Percentiles rank a stretch among this genome's conserved stretches.
These are phyloP conservation scores for Penicillium mononematosum DNA, from an alignment of 495 filamentous ascomycete genomes.

Conservation along the genomic window DNA sequence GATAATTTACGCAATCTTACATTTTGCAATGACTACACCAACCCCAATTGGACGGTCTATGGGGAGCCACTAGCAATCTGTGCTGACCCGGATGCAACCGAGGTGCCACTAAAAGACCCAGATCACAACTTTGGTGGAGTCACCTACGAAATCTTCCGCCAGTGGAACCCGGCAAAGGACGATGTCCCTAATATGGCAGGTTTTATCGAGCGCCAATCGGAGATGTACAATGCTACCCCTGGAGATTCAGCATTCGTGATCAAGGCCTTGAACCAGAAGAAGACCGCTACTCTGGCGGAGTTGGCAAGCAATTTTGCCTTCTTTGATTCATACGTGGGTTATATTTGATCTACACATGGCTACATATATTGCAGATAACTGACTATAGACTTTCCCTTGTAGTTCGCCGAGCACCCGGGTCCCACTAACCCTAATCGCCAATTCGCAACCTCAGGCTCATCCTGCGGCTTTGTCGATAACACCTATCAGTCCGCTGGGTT, in stretches of 20 bases:
- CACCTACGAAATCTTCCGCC: not conserved
- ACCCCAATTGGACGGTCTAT: conserved; percentile 45
- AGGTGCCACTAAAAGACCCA: conserved; percentile 41
- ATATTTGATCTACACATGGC: no score
- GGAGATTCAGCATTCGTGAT: conserved; percentile 37
- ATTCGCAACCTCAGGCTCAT: conserved; percentile 39
- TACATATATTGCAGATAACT: no score
- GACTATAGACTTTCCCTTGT: no score
- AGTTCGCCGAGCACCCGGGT: no score
- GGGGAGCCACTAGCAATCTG: conserved; percentile 42
- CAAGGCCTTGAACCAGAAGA: conserved; percentile 41
- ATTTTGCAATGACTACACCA: conserved; percentile 46
- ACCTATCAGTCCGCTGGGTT: conserved; percentile 33
- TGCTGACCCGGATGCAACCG: conserved; percentile 38
- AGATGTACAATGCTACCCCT: conserved; percentile 40
- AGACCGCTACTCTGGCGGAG: conserved; percentile 35
- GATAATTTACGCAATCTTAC: conserved; percentile 37
- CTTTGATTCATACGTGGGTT: conserved; percentile 40
- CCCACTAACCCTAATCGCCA: conserved; percentile 18
- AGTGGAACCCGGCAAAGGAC: conserved; percentile 32
- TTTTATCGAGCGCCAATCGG: conserved; percentile 46
- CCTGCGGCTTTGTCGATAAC: conserved; percentile 37
- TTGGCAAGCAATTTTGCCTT: conserved; percentile 43
- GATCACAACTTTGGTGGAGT: conserved; percentile 43
- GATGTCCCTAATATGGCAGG: conserved; percentile 44